Conservation (phyloP, 345 rosid species). For the Acer negundo region DNA sequence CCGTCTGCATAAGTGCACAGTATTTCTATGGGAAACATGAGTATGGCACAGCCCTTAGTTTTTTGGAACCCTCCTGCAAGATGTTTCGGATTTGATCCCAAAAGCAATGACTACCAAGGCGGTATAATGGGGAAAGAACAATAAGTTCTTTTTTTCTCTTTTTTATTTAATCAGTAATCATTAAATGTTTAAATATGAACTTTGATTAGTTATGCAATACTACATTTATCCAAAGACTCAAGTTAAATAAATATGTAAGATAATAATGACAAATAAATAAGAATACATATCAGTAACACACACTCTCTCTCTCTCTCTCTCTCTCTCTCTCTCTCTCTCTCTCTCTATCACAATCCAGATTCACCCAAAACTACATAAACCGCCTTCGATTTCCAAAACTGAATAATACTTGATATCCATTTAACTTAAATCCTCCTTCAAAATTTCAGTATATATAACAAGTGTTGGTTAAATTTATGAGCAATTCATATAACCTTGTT, state of each 20-base stretch:
- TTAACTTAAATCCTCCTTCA: background rate
- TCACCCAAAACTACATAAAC: background rate
- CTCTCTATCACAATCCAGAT: background rate
- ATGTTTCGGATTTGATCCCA: conserved; percentile 23
- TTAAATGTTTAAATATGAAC: too few relatives aligned
- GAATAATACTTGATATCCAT: background rate
- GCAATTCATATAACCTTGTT: too few relatives aligned
- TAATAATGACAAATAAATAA: too few relatives aligned
- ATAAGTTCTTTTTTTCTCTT: background rate
- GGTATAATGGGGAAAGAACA: conserved; percentile 17
- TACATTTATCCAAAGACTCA: background rate
- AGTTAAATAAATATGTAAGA: too few relatives aligned
- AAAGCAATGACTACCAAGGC: conserved; percentile 30
- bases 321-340: background rate
- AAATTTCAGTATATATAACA: conserved; percentile 1
- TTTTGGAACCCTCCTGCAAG: conserved; percentile 17
- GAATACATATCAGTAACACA: background rate
- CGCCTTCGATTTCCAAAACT: background rate
- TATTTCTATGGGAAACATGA: background rate
- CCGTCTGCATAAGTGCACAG: background rate
- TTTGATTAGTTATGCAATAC: background rate
- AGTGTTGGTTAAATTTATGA: background rate
- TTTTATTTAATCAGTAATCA: too few relatives aligned
- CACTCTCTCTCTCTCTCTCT: background rate
- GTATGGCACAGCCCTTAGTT: background rate